Base-by-base conservation (phyloP, 345 rosid species). In the Ceriops zippeliana region DNA sequence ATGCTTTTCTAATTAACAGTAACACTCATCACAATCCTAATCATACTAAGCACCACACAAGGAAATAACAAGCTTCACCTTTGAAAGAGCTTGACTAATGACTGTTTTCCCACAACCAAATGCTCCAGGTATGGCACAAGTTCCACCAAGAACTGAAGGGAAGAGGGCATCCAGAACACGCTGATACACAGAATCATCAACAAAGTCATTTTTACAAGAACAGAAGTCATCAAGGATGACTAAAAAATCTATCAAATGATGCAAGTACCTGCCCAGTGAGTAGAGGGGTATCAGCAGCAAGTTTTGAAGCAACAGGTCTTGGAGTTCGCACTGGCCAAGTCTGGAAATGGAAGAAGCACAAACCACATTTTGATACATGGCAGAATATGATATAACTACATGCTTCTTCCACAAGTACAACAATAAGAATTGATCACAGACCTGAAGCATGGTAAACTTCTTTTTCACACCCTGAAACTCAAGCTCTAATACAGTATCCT, bases 21-120 rank as follows among this genome's bases (percentile, higher is more conserved):
- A 42, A 42, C 5, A 42, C 62, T 31, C 13, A 52, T 30, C 54
- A 20, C 5, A 47, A 53, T 53, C 35, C 1, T 22, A 60, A n/a
- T 9, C 35, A 46, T 16, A 71, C 32, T 5, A 56, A 60, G n/a
- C 42, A 13, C 53, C 56, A 24, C 7, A 31, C 15, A 52, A 49
- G 30, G 63, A 34, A 53, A 52, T 57, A 9, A 61, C 21, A 80
- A 77, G 15, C 46, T 42, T 73, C 71, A 96, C 98, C 97, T 92
- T 96, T 26, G 98, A 96, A 83, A 96, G 98, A 78, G 98, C 99
- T 82, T 96, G 99, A 82, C 98, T 96, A 68, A 96, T 96, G 76
- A 96, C 98, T 65, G 98, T 96, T 89, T 96, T 96, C 30, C 99
- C 99, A 87, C 99, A 92, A 11, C 99, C 99, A 87, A 96, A 96